phyloP scores from a whole-genome alignment of 352 stramenopile species.

The Pythium brassicae region DNA sequence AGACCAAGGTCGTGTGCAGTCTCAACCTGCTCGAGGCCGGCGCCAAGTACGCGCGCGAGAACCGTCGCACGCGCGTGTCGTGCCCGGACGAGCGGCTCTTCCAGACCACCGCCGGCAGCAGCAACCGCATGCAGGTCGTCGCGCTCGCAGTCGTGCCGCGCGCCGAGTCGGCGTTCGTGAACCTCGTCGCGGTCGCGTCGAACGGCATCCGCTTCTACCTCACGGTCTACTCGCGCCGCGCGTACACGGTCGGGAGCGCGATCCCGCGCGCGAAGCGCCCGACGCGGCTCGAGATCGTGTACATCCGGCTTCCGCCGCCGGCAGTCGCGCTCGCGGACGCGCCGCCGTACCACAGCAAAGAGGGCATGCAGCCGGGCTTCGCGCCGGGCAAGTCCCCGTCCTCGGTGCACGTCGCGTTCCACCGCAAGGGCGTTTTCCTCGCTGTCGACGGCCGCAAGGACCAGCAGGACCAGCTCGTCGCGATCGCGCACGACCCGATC shows the following conservation, averaged over 20 bases:
- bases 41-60: slow-evolving; percentile 78
- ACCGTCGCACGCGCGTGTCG: slow-evolving; percentile 75
- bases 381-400: slow-evolving; percentile 76
- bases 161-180: slow-evolving; percentile 82
- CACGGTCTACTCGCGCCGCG: slow-evolving; percentile 75
- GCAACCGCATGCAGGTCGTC: slow-evolving; percentile 78
- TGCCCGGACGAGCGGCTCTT: slow-evolving; percentile 83
- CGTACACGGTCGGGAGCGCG: slow-evolving; percentile 32
- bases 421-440: slow-evolving; percentile 77
- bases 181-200: slow-evolving; percentile 89
- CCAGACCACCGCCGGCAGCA: slow-evolving; percentile 37
- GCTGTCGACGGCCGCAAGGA: slow-evolving; percentile 75
- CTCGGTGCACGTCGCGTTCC: slow-evolving; percentile 71
- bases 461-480: slow-evolving; percentile 73
- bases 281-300: slow-evolving; percentile 66
- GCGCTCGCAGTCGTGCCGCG: slow-evolving; percentile 57
- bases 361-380: slow-evolving; percentile 82
- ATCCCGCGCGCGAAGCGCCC: slow-evolving; percentile 51
- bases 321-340: slow-evolving; percentile 65
- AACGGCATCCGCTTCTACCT: slow-evolving; percentile 95
- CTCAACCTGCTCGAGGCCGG: slow-evolving; percentile 69
- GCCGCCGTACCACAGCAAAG: slow-evolving; percentile 80
- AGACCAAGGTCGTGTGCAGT: slow-evolving; percentile 57
- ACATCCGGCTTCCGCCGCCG: slow-evolving; percentile 77
- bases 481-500: slow-evolving; percentile 71